Evolutionary conservation across 805 yeast species (phyloP).

Genomic region (Zygoascus flipseniorum): DNA sequence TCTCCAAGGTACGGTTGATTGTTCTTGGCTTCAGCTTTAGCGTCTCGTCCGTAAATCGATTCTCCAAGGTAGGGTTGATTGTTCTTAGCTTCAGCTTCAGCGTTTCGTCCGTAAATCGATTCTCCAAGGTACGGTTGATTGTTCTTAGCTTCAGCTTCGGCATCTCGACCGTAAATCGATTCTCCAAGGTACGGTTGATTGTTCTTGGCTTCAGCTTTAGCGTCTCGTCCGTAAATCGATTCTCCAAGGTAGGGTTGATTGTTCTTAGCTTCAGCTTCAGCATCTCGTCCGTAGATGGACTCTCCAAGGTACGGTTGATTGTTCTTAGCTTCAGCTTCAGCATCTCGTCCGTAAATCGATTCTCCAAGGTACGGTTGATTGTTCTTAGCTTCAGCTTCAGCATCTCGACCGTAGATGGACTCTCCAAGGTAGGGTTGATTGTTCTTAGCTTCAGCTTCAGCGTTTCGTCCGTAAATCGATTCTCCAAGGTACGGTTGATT

Average conservation of each 20-base stretch:
- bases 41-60: slow-evolving; percentile 3
- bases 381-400: slow-evolving; percentile 4
- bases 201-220: slow-evolving; percentile 3
- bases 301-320: neutral
- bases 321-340: slow-evolving; percentile 1
- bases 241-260: neutral
- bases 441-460: slow-evolving; percentile 3
- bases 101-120: slow-evolving; percentile 5
- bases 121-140: slow-evolving; percentile 1
- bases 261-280: slow-evolving; percentile 2
- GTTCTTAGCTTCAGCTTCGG: slow-evolving; percentile 1
- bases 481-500: neutral
- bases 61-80: neutral
- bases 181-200: neutral
- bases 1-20: neutral
- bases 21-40: slow-evolving; percentile 2
- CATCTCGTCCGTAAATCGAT: neutral
- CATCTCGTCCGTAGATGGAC: slow-evolving; percentile 3
- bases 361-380: neutral
- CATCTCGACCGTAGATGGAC: slow-evolving; percentile 5
- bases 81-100: slow-evolving; percentile 5
- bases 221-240: neutral
- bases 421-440: slow-evolving; percentile 1
- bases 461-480: slow-evolving; percentile 2
- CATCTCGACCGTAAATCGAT: slow-evolving; percentile 3